Percentiles rank a stretch among this genome's conserved stretches.
Evolutionary conservation across 1,284 basidiomycete genomes (phyloP).

Genomic region (Neonothopanus nambi): DNA sequence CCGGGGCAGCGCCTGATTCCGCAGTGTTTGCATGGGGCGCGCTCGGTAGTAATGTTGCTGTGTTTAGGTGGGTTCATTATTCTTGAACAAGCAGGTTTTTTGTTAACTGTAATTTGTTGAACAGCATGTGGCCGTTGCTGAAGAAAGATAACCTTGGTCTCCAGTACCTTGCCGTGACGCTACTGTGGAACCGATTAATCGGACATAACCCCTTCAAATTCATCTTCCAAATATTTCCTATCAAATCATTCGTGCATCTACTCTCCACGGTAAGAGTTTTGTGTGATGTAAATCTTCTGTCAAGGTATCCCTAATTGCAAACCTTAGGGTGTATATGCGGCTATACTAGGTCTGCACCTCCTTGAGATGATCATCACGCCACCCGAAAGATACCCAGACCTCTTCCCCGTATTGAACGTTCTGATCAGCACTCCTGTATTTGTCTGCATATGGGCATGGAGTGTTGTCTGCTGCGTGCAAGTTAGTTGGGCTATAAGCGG

Average conservation of each 20-base stretch:
- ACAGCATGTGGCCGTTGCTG: slow-evolving; percentile 89
- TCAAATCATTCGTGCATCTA: slow-evolving; percentile 27
- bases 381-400: slow-evolving; percentile 78
- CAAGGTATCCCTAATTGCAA: neutral
- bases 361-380: slow-evolving; percentile 64
- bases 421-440: slow-evolving; percentile 83
- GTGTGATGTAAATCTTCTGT: slow-evolving; percentile 3
- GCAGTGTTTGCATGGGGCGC: slow-evolving; percentile 77
- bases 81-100: neutral
- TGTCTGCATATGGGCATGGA: slow-evolving; percentile 73
- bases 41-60: slow-evolving; percentile 83
- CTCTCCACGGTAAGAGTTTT: slow-evolving; percentile 56
- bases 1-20: slow-evolving; percentile 59
- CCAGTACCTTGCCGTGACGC: slow-evolving; percentile 66
- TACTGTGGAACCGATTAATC: slow-evolving; percentile 82
- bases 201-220: slow-evolving; percentile 69
- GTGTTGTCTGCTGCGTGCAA: slow-evolving; percentile 69
- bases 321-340: slow-evolving; percentile 58
- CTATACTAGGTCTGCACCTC: slow-evolving; percentile 59
- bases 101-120: slow-evolving; percentile 10
- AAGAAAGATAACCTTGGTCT: slow-evolving; percentile 77
- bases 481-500: slow-evolving; percentile 59
- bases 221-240: slow-evolving; percentile 36
- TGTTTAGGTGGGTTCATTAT: slow-evolving; percentile 69
- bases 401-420: slow-evolving; percentile 86